A percentile compares a stretch with the other conserved stretches of the same genome.
Evolutionary conservation across 306 rosid genomes (phyloP).

Genomic region (Ormosia semicastrata): DNA sequence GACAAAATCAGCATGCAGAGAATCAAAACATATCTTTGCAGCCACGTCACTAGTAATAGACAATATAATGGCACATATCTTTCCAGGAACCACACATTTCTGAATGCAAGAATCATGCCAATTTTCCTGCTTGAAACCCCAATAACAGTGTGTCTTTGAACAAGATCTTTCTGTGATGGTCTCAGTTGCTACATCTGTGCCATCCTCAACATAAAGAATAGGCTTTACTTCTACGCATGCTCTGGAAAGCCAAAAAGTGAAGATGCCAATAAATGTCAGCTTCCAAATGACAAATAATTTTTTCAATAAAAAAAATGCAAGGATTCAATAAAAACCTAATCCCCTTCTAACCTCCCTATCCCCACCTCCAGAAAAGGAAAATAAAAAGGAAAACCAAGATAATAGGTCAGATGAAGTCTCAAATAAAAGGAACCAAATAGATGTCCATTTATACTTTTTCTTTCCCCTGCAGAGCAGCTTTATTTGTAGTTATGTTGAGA

Average conservation of each 20-base stretch:
- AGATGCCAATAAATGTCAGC: conserved; percentile 20
- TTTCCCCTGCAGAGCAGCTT: background rate
- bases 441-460: conserved; percentile 3
- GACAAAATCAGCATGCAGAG: conserved; percentile 34
- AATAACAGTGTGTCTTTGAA: conserved; percentile 35
- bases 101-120: conserved; percentile 84
- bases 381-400: background rate
- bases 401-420: background rate
- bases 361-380: conserved; percentile 7
- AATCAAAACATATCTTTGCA: conserved; percentile 48
- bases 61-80: conserved; percentile 63
- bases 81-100: conserved; percentile 64
- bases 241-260: conserved; percentile 47
- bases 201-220: conserved; percentile 71
- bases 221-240: conserved; percentile 89
- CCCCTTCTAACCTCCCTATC: background rate
- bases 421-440: conserved; percentile 4
- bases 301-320: background rate
- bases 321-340: background rate
- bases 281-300: background rate
- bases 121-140: conserved; percentile 65
- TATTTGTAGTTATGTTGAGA: conserved; percentile 10
- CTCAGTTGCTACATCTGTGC: conserved; percentile 36
- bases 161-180: conserved; percentile 29
- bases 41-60: conserved; percentile 57